Base-by-base conservation (phyloP, 768 basidiomycete species). In the Lactifluus hygrophoroides region DNA sequence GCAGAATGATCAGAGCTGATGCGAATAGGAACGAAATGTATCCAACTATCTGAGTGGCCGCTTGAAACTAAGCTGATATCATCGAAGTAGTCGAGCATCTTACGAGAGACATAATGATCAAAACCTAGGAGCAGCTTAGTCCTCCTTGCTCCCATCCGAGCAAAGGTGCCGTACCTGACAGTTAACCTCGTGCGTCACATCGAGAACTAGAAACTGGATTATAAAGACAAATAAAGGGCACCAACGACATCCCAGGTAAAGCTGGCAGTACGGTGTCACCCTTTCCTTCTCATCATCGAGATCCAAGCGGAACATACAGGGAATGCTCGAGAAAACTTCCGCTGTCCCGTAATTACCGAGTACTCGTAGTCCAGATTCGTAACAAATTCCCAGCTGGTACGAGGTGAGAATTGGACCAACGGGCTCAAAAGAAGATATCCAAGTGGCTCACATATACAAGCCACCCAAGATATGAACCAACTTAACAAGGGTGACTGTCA, bases 371-470 rank as follows among this genome's bases (percentile, higher is more conserved):
- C 30, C 9, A 61, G 23, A 17, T 49, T 58, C n/a, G 28, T 3
- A 5, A 61, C 21, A 13, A 58, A 49, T 16, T 61, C 60, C 60
- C 60, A 61, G 19, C 60, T 58, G 11, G 28, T 19, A 19, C 23
- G 9, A 34, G 23, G 40, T 19, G 9, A 30, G 14, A 51, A 16
- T 23, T 27, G 5, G 23, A 13, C n/a, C 11, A 35, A 19, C 2
- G 17, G 16, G 16, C 23, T 10, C 27, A 11, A 13, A 35, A 25
- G 28, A 27, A 45, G 34, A 21, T 19, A 19, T 28, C 42, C 5
- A 16, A 30, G 23, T 16, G 11, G 38, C 46, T 32, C 47, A 58
- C 61, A 60, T 54, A 34, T 61, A 54, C 16, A 62, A 7, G 8
- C 61, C 58, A 16, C 45, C 51, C 14, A 54, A n/a, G 30, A 60